Base-by-base conservation (phyloP, 257 asterid genomes). In the Echites panduratus region DNA sequence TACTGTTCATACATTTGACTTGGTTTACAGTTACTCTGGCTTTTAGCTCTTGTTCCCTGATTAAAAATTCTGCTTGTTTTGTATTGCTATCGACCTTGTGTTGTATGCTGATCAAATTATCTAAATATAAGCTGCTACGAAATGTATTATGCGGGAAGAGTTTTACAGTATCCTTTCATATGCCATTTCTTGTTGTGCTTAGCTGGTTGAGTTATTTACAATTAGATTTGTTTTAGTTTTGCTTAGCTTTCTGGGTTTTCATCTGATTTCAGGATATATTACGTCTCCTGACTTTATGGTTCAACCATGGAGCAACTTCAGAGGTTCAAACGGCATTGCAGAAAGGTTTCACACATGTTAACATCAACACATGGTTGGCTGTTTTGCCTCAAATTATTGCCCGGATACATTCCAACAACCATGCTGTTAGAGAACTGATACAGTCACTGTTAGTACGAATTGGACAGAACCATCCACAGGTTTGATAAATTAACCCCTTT, bases 391-490 rank as follows among this genome's bases (percentile, higher is more conserved):
- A 92, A 87, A 95, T 95, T 82, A 95, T 95, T 82, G 99, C 99
- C 72, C 83, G 99, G 87, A 95, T 95, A 85, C 99, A 95, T 89
- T 95, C 98, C 71, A 95, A 95, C 84, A 87, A 86, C 79, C 92
- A 77, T 79, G 99, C 96, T 58, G 99, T 95, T 62, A 85, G 97
- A 81, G 97, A 95, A 80, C 86, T 95, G 81, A 95, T 95, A 83
- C 99, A 95, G 76, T 89, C 99, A 68, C 80, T 95, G 52, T 80
- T 95, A 76, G 99, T 95, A 53, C 91, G 97, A 70, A 92, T 95
- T 83, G 99, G 99, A 70, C 98, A 90, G 82, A 87, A 82, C 79
- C 99, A 95, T 86, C 99, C 99, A 54, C 99, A 94, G 99, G 99
- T 94, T 79, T 73, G 89, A 68, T 69, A 72, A 48, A 58, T 50